A percentile compares a stretch with the other conserved stretches of the same genome.
Conservation (phyloP, 257 asterid genomes). For the Scutellaria barbata region DNA sequence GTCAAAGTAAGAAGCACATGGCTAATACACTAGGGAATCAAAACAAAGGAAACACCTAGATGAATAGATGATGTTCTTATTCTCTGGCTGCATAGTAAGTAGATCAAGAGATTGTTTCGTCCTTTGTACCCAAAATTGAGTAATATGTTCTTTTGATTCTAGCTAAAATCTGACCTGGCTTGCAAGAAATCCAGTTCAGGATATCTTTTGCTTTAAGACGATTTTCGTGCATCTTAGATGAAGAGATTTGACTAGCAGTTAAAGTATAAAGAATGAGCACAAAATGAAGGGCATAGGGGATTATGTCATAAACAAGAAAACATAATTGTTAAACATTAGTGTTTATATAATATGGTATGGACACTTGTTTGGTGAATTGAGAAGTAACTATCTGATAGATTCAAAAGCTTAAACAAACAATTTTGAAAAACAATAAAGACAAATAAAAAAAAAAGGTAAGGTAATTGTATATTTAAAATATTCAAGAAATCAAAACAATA, state of each 20-base stretch:
- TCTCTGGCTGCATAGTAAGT: neutral
- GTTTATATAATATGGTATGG: neutral
- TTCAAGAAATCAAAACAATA: conserved; percentile 8
- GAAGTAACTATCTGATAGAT: neutral
- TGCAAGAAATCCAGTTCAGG: conserved; percentile 19
- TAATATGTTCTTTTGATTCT: conserved; percentile 31
- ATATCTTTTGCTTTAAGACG: neutral
- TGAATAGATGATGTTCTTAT: neutral
- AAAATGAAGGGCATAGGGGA: neutral
- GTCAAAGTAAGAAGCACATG: neutral
- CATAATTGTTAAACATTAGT: neutral
- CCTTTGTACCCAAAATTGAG: conserved; percentile 23
- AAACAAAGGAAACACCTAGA: neutral
- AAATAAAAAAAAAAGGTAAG: neutral
- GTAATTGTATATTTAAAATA: conserved; percentile 9
- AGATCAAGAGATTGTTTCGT: neutral
- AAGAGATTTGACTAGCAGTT: neutral
- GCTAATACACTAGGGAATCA: neutral
- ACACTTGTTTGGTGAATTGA: neutral
- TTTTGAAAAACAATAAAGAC: neutral
- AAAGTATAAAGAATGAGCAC: neutral
- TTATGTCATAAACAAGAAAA: neutral
- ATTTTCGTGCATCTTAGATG: neutral
- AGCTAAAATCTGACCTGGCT: conserved; percentile 27
- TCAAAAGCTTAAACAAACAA: neutral